Conservation (phyloP, 108 stramenopile species). For the Nitzschia inconspicua region DNA sequence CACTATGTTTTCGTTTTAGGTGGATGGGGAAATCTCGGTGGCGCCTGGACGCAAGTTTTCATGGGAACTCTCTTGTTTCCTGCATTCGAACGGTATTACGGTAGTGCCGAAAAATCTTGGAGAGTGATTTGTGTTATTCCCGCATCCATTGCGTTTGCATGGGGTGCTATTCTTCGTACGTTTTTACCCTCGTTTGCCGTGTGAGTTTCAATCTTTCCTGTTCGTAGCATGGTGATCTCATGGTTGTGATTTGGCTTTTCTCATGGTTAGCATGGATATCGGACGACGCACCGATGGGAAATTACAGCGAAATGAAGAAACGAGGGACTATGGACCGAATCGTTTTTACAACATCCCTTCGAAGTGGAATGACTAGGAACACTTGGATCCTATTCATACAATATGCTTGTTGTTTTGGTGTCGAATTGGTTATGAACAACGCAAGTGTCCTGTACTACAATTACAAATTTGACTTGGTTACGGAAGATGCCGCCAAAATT, state of each 20-base stretch:
- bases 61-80: conserved; percentile 56
- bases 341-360: conserved; percentile 33
- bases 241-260: no score
- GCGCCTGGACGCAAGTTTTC: conserved; percentile 48
- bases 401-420: conserved; percentile 79
- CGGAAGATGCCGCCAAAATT: conserved; percentile 41
- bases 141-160: conserved; percentile 39
- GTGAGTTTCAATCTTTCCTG: no score
- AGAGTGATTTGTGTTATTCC: conserved; percentile 64
- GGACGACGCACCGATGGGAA: conserved; percentile 72
- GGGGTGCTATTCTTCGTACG: conserved; percentile 37
- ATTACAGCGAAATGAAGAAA: conserved; percentile 56
- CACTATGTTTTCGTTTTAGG: no score
- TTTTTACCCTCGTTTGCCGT: no score
- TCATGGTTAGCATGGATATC: conserved; percentile 33
- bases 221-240: no score
- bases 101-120: conserved; percentile 56
- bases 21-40: conserved; percentile 82
- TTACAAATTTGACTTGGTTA: conserved; percentile 37
- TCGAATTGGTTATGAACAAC: conserved; percentile 77
- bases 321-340: conserved; percentile 49
- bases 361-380: conserved; percentile 50
- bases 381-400: conserved; percentile 72
- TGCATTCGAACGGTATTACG: conserved; percentile 31
- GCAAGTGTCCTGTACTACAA: conserved; percentile 55